Conservation (phyloP, 768 basidiomycete genomes). For the Mycena haematopus region DNA sequence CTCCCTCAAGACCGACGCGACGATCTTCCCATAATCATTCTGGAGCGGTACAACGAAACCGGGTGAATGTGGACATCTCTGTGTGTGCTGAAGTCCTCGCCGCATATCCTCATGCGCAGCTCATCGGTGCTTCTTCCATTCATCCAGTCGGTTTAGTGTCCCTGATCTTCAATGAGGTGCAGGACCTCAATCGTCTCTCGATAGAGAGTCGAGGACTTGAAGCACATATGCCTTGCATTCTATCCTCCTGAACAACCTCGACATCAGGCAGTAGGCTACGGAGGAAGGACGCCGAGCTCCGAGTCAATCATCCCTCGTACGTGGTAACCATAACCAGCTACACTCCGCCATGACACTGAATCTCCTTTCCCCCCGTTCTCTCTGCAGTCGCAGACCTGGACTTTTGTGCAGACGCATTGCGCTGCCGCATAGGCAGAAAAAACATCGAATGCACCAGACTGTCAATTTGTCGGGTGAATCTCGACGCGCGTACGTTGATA, state of each 20-base stretch:
- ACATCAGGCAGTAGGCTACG: not conserved
- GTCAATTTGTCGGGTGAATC: not conserved
- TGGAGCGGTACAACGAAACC: slow-evolving; percentile 4
- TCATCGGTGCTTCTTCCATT: slow-evolving; percentile 2
- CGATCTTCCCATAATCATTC: slow-evolving; percentile 2
- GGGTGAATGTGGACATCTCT: not conserved
- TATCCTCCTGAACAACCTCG: not conserved
- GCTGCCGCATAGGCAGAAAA: not conserved
- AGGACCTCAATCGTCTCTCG: slow-evolving; percentile 9
- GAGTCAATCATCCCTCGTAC: not conserved
- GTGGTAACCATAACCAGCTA: not conserved
- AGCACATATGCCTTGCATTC: not conserved
- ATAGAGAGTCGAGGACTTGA: too few relatives aligned
- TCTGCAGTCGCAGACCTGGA: not conserved
- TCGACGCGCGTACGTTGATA: slow-evolving; percentile 9
- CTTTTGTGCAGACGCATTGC: not conserved
- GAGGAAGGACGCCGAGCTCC: not conserved
- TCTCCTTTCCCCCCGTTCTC: slow-evolving; percentile 3
- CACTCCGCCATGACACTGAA: not conserved
- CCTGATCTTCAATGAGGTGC: not conserved
- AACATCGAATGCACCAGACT: not conserved
- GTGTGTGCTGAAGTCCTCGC: slow-evolving; percentile 3
- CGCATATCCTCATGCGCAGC: not conserved
- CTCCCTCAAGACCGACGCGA: not conserved
- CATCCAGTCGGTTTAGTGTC: slow-evolving; percentile 5